Percentiles rank a stretch among this genome's conserved stretches.
Evolutionary conservation across 169 alveolate genomes (phyloP).

Genomic region (Cryptosporidium parvum): DNA sequence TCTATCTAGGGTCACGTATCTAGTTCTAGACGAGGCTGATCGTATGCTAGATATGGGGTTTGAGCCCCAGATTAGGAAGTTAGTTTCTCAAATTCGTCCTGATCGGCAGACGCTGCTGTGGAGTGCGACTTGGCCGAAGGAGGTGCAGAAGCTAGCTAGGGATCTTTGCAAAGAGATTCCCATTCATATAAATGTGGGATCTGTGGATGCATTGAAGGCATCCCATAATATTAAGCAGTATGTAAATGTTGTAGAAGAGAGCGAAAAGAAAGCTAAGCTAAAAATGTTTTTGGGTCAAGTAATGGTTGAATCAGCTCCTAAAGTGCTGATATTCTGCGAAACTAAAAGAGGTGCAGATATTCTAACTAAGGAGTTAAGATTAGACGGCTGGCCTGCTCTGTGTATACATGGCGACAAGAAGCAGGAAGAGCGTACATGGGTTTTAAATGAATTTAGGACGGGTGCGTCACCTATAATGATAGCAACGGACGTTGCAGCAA

Average conservation of each 20-base stretch:
- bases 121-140: slow-evolving; percentile 99
- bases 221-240: slow-evolving; percentile 93
- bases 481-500: slow-evolving; percentile 99
- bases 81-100: slow-evolving; percentile 91
- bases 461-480: slow-evolving; percentile 95
- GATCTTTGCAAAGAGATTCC: slow-evolving; percentile 95
- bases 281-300: slow-evolving; percentile 57
- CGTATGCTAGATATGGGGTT: slow-evolving; percentile 99
- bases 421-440: slow-evolving; percentile 93
- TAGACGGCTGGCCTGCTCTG: slow-evolving; percentile 94
- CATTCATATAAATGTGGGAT: slow-evolving; percentile 96
- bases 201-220: slow-evolving; percentile 89
- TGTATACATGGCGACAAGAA: slow-evolving; percentile 98
- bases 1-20: slow-evolving; percentile 95
- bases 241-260: slow-evolving; percentile 83
- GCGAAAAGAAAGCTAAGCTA: slow-evolving; percentile 78
- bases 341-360: slow-evolving; percentile 89
- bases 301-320: slow-evolving; percentile 80
- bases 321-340: slow-evolving; percentile 84
- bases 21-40: slow-evolving; percentile 99
- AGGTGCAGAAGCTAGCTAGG: slow-evolving; percentile 93
- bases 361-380: slow-evolving; percentile 88
- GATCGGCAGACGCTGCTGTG: slow-evolving; percentile 96
- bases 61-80: slow-evolving; percentile 96
- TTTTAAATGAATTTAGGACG: slow-evolving; percentile 93